Base-by-base conservation (phyloP, 2,329 filamentous ascomycete species). In the Ophiostoma himal-ulmi region DNA sequence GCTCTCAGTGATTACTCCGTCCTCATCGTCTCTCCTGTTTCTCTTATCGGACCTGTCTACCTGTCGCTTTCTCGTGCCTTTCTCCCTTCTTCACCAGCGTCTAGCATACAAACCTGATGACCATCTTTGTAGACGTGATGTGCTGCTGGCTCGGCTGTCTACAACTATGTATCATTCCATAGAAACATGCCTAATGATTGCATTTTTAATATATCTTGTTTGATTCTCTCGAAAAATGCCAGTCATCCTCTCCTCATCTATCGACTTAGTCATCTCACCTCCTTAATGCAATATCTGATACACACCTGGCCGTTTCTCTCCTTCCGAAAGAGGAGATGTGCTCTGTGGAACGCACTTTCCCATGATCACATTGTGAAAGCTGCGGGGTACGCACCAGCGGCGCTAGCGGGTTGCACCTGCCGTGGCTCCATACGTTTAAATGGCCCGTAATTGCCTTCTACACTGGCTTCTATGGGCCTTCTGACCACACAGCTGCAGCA, bases 361-460 rank as follows among this genome's bases (percentile, higher is more conserved):
- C 36, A 39, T 22, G 62, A 39, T 20, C 44, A 48, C 20, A 48
- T 48, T 17, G 44, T 7, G 37, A 22, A 37, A 39, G 62, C 66
- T 70, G 69, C 69, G 69, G 69, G 69, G 66, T 68, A 68, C 10
- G 26, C 11, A 26, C 20, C 8, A 30, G 52, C 36, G 62, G 65
- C 62, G 41, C 70, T 68, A 68, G 70, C 68, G 70, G 44, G 41
- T 39, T 68, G 67, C 70, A 57, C 70, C 70, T 71, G 70, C 70
- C 70, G 66, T 66, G 60, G 60, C 60, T 37, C 60, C 57, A 71
- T 71, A 57, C 66, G 17, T 34, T 34, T 62, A 62, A 62, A 62
- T 62, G 30, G 57, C 30, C 57, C 57, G 57, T 36, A 62, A 36
- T 7, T 62, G 57, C 57, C 57, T 62, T 62, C 52, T 30, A 57